Conservation (phyloP, 768 basidiomycete species). For the Rhizopogon vinicolor region DNA sequence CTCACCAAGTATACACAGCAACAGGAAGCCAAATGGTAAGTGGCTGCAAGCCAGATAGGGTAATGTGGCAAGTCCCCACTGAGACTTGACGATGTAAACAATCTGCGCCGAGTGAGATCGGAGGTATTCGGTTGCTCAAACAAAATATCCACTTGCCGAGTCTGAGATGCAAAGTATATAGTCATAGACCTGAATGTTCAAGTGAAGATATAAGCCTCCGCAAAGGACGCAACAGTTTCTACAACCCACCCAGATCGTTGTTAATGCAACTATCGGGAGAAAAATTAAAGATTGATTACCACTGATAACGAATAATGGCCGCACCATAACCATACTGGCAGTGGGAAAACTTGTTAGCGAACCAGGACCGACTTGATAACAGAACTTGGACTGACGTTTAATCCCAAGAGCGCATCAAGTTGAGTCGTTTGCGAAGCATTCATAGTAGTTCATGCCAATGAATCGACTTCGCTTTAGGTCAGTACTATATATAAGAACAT, state of each 20-base stretch:
- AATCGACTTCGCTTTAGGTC: no score
- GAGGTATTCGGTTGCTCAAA: neutral
- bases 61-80: neutral
- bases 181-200: neutral
- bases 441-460: neutral
- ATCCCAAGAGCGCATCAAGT: neutral
- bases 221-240: neutral
- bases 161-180: neutral
- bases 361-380: neutral
- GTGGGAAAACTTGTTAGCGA: neutral
- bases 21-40: neutral
- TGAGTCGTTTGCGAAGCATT: neutral
- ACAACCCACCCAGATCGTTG: neutral
- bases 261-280: neutral
- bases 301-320: neutral
- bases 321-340: neutral
- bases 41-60: neutral
- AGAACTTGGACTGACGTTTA: neutral
- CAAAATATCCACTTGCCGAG: neutral
- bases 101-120: neutral
- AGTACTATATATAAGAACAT: no score
- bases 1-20: neutral
- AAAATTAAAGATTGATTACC: neutral
- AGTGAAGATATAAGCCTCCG: neutral
- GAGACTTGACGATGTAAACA: neutral